A percentile compares a stretch with the other conserved stretches of the same genome.
Evolutionary conservation across 164 flowering plant genomes (phyloP).

Genomic region (Sextonia rubra): DNA sequence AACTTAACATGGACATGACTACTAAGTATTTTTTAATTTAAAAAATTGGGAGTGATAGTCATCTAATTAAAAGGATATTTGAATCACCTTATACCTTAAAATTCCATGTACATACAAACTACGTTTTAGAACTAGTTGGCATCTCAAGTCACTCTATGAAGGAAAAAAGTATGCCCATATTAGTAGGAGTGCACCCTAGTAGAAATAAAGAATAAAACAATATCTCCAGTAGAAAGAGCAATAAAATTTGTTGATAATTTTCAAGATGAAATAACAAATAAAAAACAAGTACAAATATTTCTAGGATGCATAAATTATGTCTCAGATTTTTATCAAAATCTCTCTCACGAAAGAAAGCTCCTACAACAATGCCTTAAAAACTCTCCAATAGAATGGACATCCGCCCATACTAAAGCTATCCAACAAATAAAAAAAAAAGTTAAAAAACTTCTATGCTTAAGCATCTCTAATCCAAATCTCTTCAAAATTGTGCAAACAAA

Average conservation of each 20-base stretch:
- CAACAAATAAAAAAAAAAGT: not conserved
- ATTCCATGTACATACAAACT: too few relatives aligned
- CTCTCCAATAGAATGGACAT: not conserved
- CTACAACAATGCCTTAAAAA: not conserved
- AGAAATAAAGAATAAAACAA: too few relatives aligned
- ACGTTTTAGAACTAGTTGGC: too few relatives aligned
- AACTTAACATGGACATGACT: too few relatives aligned
- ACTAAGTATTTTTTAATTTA: too few relatives aligned
- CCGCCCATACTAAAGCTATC: not conserved
- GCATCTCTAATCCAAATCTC: not conserved
- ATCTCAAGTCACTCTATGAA: too few relatives aligned
- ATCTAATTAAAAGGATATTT: too few relatives aligned
- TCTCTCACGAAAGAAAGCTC: not conserved
- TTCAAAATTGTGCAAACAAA: not conserved
- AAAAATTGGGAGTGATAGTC: too few relatives aligned
- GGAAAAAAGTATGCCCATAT: too few relatives aligned
- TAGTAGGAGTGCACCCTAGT: too few relatives aligned
- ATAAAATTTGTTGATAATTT: not conserved
- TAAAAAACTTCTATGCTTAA: not conserved
- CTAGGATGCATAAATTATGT: not conserved
- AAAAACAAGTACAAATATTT: not conserved
- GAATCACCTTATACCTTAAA: too few relatives aligned
- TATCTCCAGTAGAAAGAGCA: not conserved
- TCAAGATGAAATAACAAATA: not conserved
- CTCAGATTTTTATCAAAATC: not conserved